A percentile compares a stretch with the other conserved stretches of the same genome.
Evolutionary conservation across 768 basidiomycete genomes (phyloP).

Genomic region (Termitomyces sp.): DNA sequence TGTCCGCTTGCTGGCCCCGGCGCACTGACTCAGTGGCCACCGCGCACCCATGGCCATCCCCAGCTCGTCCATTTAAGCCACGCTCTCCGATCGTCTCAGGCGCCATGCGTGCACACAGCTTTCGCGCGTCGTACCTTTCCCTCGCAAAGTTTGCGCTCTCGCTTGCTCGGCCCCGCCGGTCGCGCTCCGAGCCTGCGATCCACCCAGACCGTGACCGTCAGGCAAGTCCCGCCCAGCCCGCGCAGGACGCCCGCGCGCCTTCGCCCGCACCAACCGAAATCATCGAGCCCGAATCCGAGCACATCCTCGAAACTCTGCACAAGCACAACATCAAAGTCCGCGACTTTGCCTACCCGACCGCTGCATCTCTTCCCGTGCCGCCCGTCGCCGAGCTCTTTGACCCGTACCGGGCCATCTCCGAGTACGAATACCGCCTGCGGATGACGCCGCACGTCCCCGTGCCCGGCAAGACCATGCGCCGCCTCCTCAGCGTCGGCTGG

Average conservation of each 20-base stretch:
- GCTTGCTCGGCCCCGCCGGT: constrained; percentile 6
- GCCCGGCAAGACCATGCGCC: constrained; percentile 28
- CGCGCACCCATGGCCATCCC: too few species aligned
- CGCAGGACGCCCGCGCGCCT: too few species aligned
- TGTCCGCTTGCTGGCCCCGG: too few species aligned
- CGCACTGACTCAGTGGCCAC: too few species aligned
- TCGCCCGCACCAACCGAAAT: constrained; percentile 33
- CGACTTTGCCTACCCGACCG: too few species aligned
- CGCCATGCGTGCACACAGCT: constrained; percentile 12
- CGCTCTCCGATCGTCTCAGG: too few species aligned
- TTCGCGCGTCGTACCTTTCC: too few species aligned
- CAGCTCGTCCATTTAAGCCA: too few species aligned
- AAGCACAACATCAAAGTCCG: constrained; percentile 31
- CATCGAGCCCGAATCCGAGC: constrained; percentile 29
- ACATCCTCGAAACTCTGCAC: constrained; percentile 20
- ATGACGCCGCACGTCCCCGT: constrained; percentile 26
- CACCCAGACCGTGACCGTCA: too few species aligned
- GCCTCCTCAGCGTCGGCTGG: constrained; percentile 35
- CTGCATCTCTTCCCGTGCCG: too few species aligned
- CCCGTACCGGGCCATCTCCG: constrained; percentile 28
- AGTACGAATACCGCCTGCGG: constrained; percentile 33
- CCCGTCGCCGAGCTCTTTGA: constrained; percentile 32
- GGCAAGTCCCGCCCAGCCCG: too few species aligned
- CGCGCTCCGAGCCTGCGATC: constrained; percentile 10
- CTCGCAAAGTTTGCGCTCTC: constrained; percentile 6